Conservation (phyloP, 1,284 basidiomycete species). For the Pascua guehoae region DNA sequence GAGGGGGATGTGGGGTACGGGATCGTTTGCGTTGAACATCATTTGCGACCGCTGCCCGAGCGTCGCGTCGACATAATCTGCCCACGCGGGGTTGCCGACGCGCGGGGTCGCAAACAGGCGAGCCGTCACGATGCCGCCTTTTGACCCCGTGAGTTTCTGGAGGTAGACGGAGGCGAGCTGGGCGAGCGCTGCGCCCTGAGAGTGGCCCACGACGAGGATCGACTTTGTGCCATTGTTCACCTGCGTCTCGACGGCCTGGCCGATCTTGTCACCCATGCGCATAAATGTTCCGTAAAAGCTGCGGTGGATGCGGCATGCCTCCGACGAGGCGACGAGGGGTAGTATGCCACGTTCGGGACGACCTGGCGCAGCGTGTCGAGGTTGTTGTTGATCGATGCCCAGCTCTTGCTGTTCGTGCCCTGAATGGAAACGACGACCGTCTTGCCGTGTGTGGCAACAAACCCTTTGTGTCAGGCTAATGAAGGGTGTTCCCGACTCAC, state of each 20-base stretch:
- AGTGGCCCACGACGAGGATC: slow-evolving; percentile 27
- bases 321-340: slow-evolving; percentile 16
- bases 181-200: slow-evolving; percentile 21
- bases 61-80: slow-evolving; percentile 21
- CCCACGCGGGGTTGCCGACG: slow-evolving; percentile 23
- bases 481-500: background rate
- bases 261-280: slow-evolving; percentile 11
- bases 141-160: slow-evolving; percentile 3
- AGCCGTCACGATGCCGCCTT: slow-evolving; percentile 4
- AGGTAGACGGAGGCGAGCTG: slow-evolving; percentile 18
- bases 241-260: slow-evolving; percentile 3
- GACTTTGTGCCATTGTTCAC: slow-evolving; percentile 6
- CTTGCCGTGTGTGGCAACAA: slow-evolving; percentile 4
- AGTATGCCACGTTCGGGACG: slow-evolving; percentile 5
- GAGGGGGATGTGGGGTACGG: slow-evolving; percentile 29
- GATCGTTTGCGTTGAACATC: slow-evolving; percentile 26
- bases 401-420: slow-evolving; percentile 20
- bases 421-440: slow-evolving; percentile 18
- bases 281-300: slow-evolving; percentile 24
- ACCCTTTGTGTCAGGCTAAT: background rate
- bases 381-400: slow-evolving; percentile 18
- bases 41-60: slow-evolving; percentile 20
- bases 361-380: slow-evolving; percentile 14
- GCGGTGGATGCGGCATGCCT: slow-evolving; percentile 10
- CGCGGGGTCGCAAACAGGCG: slow-evolving; percentile 21